Evolutionary conservation across 352 stramenopile genomes (phyloP), one percentile per base, ranked within the genome.

Genomic region (Chloridella minuta): DNA sequence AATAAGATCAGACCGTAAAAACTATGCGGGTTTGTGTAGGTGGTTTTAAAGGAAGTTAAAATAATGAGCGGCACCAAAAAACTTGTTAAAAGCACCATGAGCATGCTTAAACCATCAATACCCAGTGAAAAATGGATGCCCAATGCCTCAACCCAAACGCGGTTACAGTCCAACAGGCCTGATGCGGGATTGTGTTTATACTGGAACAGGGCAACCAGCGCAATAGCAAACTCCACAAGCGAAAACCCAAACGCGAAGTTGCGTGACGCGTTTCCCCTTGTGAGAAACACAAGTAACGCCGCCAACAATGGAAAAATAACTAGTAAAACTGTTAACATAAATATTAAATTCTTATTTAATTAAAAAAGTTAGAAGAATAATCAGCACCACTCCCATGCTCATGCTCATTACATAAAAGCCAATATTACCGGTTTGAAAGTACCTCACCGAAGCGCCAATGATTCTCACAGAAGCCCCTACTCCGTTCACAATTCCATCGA

Each of bases 261-360:
- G 85, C n/a, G 28, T 86, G 23, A 30, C 66, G n/a, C 85, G 16
- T 4, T 86, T 3, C 66, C 16, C 21, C 25, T 66, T 23, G 23
- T 3, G 86, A 86, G 24, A 16, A 2, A 87, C 25, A 86, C 2
- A 51, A 87, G 3, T 86, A 51, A 66, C 2, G 25, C 86, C 88
- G 86, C 85, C 83, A 87, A 27, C 80, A 87, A 85, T n/a, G 28
- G 86, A 16, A 80, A 51, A 86, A 18, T 21, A 16, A 87, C 87
- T n/a, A 87, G 66, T 87, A 87, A 87, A 21, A 85, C 86, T 87
- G 86, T 88, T 88, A 88, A 66, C 40, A 88, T 89, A 88, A 22
- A 88, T 86, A 24, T 28, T 86, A 89, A 89, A 89, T 86, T 30
- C 40, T 89, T 87, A 21, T 85, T 88, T 88, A 25, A 87, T 85